Evolutionary conservation across 495 filamentous ascomycete genomes (phyloP), one percentile per base, ranked within the genome.

Genomic region (Evansstolkia leycettana): DNA sequence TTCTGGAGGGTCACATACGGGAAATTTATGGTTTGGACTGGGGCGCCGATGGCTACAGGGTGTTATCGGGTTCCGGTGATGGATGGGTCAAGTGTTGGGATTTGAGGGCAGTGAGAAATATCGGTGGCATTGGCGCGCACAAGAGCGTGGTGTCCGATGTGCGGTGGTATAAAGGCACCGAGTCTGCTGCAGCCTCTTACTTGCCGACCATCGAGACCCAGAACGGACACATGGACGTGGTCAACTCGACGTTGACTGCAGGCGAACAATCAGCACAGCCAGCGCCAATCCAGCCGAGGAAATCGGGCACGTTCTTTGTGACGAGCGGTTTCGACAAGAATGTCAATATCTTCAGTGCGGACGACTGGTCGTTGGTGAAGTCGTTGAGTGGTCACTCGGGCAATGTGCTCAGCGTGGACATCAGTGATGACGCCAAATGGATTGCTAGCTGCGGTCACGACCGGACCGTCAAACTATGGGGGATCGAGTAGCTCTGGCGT

Each of bases 11-110:
- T 2, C 88, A 95, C 46, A 88, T 95, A 50, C 79, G 86, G 25
- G 87, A 92, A 13, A 92, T 99, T 31, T 86, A 88, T 41, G 87
- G 76, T 1, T 60, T 95, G 11, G 88, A 94, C 51, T 99, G 90
- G 90, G 78, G 82, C 32, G 70, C 77, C 0, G 92, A 99, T 48
- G 87, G 87, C 1, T 79, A 93, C 51, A 76, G 90, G 6, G 76
- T 95, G 11, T 64, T 95, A 5, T 82, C 84, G 5, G 87, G 87
- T 1, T 86, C 83, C n/a, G 87, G 76, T 1, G 90, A 99, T 50
- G 90, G 89, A 4, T 94, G 88, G 73, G 78, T 90, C 37, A 96
- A 95, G 54, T 93, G 88, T 61, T 99, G 90, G 90, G 90, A 99
- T 53, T 65, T 96, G 31, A 76, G 90, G 2, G 85, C 86, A 51